A percentile compares a stretch with the other conserved stretches of the same genome.
phyloP scores from a whole-genome alignment of 495 filamentous ascomycete species.

The Talaromyces thailandensis region DNA sequence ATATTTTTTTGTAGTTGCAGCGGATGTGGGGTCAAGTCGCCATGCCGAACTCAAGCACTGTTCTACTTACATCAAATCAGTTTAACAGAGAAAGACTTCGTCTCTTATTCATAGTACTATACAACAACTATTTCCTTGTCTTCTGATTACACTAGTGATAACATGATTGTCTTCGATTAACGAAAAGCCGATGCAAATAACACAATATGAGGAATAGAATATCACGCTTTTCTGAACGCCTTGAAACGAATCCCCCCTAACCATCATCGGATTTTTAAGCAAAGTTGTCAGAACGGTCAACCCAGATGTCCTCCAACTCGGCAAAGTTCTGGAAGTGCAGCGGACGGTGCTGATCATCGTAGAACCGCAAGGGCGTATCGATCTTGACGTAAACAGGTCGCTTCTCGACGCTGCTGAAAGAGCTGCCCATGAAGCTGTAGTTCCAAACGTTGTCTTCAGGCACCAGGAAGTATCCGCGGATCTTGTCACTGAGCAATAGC shows the following conservation, averaged over 20 bases:
- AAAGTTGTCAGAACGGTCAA: slow-evolving; percentile 80
- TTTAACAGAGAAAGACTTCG: not conserved
- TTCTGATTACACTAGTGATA: not conserved
- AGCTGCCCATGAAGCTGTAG: slow-evolving; percentile 93
- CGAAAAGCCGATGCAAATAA: not conserved
- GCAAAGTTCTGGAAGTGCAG: slow-evolving; percentile 93
- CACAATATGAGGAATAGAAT: slow-evolving; percentile 5
- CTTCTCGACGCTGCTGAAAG: slow-evolving; percentile 82
- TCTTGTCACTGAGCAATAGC: slow-evolving; percentile 81
- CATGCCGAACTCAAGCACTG: not conserved
- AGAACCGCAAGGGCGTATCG: slow-evolving; percentile 83
- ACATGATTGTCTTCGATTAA: not conserved
- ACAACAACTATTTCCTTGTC: not conserved
- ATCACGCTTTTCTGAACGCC: slow-evolving; percentile 3
- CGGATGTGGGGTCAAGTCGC: not conserved
- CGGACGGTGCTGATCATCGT: slow-evolving; percentile 85
- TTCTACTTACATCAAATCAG: not conserved
- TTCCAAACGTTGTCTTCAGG: slow-evolving; percentile 93
- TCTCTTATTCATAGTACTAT: not conserved
- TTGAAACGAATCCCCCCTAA: slow-evolving; percentile 10
- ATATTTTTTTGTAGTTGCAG: not conserved
- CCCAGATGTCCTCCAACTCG: slow-evolving; percentile 83
- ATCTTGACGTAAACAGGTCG: slow-evolving; percentile 84
- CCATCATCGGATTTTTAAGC: slow-evolving; percentile 36
- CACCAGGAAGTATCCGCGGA: slow-evolving; percentile 90